A percentile compares a stretch with the other conserved stretches of the same genome.
These are phyloP conservation scores for Helotiales sp. DNA, from an alignment of 2,329 filamentous ascomycete species.

Conservation along the genomic window DNA sequence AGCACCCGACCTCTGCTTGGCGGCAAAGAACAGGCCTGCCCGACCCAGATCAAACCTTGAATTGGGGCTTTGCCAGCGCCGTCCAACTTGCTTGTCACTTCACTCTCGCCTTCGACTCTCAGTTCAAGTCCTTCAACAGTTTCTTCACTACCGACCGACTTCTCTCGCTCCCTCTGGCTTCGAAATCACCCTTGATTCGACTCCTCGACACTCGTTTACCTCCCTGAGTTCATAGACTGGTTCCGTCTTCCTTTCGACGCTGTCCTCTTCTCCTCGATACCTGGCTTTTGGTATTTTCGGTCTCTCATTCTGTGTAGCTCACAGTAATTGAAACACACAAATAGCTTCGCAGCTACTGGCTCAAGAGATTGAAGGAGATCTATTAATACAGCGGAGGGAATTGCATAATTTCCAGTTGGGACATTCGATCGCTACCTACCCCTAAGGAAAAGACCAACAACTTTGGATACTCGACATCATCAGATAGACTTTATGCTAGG, in stretches of 20 bases:
- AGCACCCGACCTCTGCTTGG: background rate
- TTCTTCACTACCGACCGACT: background rate
- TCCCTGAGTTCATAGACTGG: background rate
- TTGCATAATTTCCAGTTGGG: background rate
- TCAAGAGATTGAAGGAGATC: background rate
- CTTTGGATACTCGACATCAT: background rate
- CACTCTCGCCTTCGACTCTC: background rate
- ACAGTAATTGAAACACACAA: background rate
- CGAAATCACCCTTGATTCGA: background rate
- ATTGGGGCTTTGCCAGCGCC: slow-evolving; percentile 1
- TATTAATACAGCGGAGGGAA: background rate
- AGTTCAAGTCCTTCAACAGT: background rate
- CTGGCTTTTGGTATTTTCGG: background rate
- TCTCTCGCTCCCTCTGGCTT: background rate
- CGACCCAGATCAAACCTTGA: slow-evolving; percentile 8
- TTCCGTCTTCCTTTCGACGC: background rate
- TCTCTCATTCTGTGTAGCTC: background rate
- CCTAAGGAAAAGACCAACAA: background rate
- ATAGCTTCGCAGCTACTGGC: background rate
- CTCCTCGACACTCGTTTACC: background rate
- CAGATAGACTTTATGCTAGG: slow-evolving; percentile 22
- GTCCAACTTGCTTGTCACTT: background rate
- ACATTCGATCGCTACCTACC: background rate
- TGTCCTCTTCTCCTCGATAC: background rate
- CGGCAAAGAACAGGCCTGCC: background rate